Evolutionary conservation across 176 grass and related monocot genomes (phyloP).

Genomic region (Carex scoparia): DNA sequence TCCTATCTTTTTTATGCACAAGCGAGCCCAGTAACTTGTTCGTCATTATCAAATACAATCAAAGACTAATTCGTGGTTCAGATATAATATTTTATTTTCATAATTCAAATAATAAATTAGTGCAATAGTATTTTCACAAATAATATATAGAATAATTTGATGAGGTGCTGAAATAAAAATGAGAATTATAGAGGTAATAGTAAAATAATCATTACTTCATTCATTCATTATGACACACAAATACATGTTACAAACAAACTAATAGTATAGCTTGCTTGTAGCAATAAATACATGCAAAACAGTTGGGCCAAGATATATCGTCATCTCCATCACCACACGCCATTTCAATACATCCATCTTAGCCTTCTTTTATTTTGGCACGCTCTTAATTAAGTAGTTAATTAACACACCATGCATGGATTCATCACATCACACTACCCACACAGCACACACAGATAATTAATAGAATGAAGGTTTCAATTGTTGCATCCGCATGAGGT

Average conservation of each 20-base stretch:
- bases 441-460: not conserved
- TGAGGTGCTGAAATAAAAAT: too few species aligned
- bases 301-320: too few species aligned
- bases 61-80: too few species aligned
- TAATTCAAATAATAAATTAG: too few species aligned
- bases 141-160: too few species aligned
- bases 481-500: conserved; percentile 16
- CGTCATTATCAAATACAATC: too few species aligned
- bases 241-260: not conserved
- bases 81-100: too few species aligned
- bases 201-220: not conserved
- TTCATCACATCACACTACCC: not conserved
- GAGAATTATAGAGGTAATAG: not conserved
- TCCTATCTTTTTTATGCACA: too few species aligned
- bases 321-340: too few species aligned
- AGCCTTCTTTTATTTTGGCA: not conserved
- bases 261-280: not conserved
- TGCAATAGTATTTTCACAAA: too few species aligned
- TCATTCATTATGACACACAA: not conserved
- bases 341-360: not conserved
- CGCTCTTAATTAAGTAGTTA: too few species aligned
- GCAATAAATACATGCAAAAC: not conserved
- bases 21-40: too few species aligned
- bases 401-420: not conserved
- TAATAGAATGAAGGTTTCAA: not conserved